Percentiles rank a stretch among this genome's conserved stretches.
These are phyloP conservation scores for Aphanomyces astaci DNA, from an alignment of 352 stramenopile genomes.

Conservation along the genomic window DNA sequence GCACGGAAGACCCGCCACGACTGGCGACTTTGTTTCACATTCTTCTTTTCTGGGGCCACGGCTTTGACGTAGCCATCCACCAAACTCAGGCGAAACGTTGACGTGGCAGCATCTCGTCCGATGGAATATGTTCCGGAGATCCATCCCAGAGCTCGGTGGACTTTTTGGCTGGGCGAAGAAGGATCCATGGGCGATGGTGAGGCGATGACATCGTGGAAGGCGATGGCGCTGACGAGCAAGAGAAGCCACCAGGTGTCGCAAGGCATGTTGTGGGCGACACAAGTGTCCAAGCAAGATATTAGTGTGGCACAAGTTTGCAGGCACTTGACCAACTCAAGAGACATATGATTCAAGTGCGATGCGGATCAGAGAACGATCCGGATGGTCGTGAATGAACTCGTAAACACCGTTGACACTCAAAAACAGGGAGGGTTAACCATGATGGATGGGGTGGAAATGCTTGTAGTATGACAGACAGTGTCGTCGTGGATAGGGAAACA, in stretches of 20 bases:
- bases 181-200: not conserved
- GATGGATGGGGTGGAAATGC: too few relatives aligned
- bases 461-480: too few relatives aligned
- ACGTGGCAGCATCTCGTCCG: not conserved
- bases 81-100: not conserved
- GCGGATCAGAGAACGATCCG: too few relatives aligned
- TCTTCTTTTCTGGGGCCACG: too few relatives aligned
- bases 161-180: not conserved
- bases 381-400: too few relatives aligned
- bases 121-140: not conserved
- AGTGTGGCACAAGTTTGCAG: too few relatives aligned
- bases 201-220: not conserved
- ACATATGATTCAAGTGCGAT: too few relatives aligned
- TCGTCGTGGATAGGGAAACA: too few relatives aligned
- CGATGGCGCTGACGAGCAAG: not conserved
- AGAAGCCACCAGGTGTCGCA: not conserved
- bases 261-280: not conserved
- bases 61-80: not conserved
- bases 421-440: too few relatives aligned
- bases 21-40: not conserved
- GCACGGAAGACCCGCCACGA: not conserved
- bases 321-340: too few relatives aligned
- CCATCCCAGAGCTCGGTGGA: not conserved
- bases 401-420: too few relatives aligned
- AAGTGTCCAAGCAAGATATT: not conserved